phyloP scores from a whole-genome alignment of 2,329 filamentous ascomycete species.

The Colletotrichum tamarilloi region DNA sequence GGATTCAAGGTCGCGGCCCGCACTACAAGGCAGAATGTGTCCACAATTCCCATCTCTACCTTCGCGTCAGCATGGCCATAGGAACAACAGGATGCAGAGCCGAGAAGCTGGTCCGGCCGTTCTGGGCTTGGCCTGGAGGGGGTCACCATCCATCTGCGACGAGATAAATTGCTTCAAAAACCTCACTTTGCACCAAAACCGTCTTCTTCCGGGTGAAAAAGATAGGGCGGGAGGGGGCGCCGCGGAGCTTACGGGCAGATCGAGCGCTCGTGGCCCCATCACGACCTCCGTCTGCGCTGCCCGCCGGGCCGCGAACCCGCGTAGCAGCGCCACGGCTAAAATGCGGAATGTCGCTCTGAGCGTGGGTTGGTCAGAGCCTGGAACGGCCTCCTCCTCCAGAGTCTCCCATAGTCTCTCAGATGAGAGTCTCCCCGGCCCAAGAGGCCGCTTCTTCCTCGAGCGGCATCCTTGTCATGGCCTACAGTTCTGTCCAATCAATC shows the following conservation, averaged over 20 bases:
- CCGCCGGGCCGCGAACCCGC: conserved; percentile 32
- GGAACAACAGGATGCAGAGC: conserved; percentile 11
- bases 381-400: background rate
- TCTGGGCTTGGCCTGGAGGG: background rate
- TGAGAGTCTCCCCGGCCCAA: conserved; percentile 12
- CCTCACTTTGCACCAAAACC: conserved; percentile 13
- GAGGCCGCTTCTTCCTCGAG: conserved; percentile 21
- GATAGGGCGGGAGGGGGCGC: background rate
- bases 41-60: conserved; percentile 17
- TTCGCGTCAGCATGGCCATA: conserved; percentile 11
- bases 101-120: conserved; percentile 1
- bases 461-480: conserved; percentile 10
- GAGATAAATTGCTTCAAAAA: conserved; percentile 19
- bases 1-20: background rate
- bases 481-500: background rate
- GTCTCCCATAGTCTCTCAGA: too few relatives aligned
- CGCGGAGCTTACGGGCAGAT: conserved; percentile 5
- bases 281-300: conserved; percentile 16
- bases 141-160: background rate
- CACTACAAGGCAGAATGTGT: background rate
- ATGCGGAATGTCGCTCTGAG: conserved; percentile 11
- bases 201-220: conserved; percentile 14
- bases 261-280: background rate
- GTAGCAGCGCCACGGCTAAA: conserved; percentile 32
- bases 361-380: conserved; percentile 25